Evolutionary conservation across 1,284 basidiomycete species (phyloP), one percentile per base, ranked within the genome.

Genomic region (Rhodotorula glutinis): DNA sequence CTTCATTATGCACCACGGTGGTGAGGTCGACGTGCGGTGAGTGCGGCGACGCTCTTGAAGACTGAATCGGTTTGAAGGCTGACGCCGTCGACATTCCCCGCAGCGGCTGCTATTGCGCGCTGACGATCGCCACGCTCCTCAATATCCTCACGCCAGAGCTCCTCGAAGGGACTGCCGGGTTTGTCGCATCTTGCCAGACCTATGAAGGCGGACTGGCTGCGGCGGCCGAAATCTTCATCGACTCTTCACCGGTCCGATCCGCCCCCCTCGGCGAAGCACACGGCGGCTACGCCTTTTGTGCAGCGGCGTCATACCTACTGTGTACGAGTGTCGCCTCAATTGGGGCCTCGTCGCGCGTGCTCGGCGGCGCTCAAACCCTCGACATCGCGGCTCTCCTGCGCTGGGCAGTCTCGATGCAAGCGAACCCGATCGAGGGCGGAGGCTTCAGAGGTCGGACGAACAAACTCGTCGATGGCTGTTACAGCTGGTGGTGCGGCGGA

Each of bases 401-500:
- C 3, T 98, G 95, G 95, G 84, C 89, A 0, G 86, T 85, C 0
- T 82, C 88, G 57, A 89, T 96, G 87, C 96, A 99, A 77, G 93
- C 92, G 0, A 79, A 81, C 0, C 86, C 87, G 33, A 83, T 85
- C 33, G 95, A 98, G 76, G 83, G 92, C 4, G 94, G 93, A 4
- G 96, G 95, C 0, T 98, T 98, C 80, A 85, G 85, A 55, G 96
- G 96, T 0, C 83, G 96, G 53, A 92, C 91, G 66, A 99, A 98
- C 79, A 99, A 99, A 80, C 85, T 99, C 19, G 95, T 99, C 0
- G 96, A 99, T 76, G 96, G 95, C 4, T 99, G 96, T 80, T 99
- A 98, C 79, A 88, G 90, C 41, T 98, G 96, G 96, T 98, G 93
- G 90, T 91, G 94, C 38, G 95, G 91, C 3, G 94, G 94, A 0